Conservation (phyloP, 192 early-diverging fungal genomes). For the Coemansia sp. region DNA sequence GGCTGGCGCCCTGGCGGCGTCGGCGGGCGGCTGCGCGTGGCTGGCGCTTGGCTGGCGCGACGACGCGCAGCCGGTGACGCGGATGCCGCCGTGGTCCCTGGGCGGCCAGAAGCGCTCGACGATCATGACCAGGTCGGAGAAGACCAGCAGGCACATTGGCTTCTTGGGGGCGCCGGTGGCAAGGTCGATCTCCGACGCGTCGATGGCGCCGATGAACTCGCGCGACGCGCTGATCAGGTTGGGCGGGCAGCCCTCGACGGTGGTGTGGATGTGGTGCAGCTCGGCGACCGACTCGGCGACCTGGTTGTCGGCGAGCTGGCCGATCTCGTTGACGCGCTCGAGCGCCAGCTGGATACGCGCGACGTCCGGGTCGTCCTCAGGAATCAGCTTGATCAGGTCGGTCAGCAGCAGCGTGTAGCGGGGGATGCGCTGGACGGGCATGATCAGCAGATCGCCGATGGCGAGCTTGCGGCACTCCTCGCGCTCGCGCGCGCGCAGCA, state of each 20-base stretch:
- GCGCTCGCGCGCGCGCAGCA: constrained; percentile 60
- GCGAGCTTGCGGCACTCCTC: constrained; percentile 65
- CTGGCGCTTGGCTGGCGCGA: constrained; percentile 17
- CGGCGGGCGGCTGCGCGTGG: constrained; percentile 9
- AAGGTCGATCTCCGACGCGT: constrained; percentile 52
- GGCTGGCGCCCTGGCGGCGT: neutral
- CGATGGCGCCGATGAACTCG: constrained; percentile 53
- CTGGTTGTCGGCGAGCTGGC: constrained; percentile 58
- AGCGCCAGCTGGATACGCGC: constrained; percentile 46
- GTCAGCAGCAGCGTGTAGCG: constrained; percentile 74
- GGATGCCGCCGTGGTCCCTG: constrained; percentile 43
- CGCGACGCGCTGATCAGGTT: constrained; percentile 62
- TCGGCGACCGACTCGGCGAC: constrained; percentile 51
- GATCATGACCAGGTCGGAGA: constrained; percentile 57
- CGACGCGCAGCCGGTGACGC: constrained; percentile 33
- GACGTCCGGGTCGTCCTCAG: constrained; percentile 45
- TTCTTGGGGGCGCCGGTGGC: constrained; percentile 47
- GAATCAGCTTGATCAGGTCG: constrained; percentile 47
- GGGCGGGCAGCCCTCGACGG: constrained; percentile 55
- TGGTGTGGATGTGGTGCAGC: constrained; percentile 56
- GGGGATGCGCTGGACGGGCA: constrained; percentile 80
- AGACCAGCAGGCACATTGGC: constrained; percentile 52
- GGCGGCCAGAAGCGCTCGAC: constrained; percentile 57
- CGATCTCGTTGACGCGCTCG: constrained; percentile 57
- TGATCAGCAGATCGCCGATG: constrained; percentile 74